Evolutionary conservation across 139 green algal species (phyloP).

Genomic region (Zygnema cylindricum): DNA sequence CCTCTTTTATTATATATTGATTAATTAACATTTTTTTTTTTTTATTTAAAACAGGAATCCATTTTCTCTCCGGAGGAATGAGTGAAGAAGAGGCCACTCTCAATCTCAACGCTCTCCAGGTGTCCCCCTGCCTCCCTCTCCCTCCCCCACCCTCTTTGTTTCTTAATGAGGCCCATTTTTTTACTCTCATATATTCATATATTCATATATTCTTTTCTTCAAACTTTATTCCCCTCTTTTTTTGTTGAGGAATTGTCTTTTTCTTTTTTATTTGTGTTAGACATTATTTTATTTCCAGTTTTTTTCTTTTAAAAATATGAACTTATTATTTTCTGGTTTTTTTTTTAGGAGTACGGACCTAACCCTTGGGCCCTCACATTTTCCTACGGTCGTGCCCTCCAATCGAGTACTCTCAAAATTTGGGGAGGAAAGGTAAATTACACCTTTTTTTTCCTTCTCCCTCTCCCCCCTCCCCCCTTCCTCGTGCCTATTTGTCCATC

Average conservation of each 20-base stretch:
- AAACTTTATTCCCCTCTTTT: too few species aligned
- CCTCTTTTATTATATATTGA: too few species aligned
- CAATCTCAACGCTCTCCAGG: constrained; percentile 86
- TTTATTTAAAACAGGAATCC: constrained; percentile 75
- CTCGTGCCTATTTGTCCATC: too few species aligned
- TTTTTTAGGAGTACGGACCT: constrained; percentile 39
- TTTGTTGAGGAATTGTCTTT: neutral
- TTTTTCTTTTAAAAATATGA: neutral
- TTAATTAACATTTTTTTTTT: too few species aligned
- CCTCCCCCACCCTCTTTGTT: neutral
- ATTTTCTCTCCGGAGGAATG: constrained; percentile 91
- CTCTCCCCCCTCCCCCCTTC: too few species aligned
- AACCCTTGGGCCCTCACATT: constrained; percentile 93
- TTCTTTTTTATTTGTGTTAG: neutral
- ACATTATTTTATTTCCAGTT: too few species aligned
- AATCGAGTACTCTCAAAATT: constrained; percentile 67
- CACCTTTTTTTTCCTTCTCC: too few species aligned
- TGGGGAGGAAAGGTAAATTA: constrained; percentile 57
- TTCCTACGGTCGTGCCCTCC: constrained; percentile 90
- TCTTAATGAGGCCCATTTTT: neutral
- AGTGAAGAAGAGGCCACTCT: constrained; percentile 81
- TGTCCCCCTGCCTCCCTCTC: neutral
- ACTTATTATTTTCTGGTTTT: neutral
- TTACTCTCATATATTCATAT: neutral
- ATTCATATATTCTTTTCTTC: too few species aligned